Conservation (phyloP, 1,284 basidiomycete species). For the Sanghuangporus weigelae region DNA sequence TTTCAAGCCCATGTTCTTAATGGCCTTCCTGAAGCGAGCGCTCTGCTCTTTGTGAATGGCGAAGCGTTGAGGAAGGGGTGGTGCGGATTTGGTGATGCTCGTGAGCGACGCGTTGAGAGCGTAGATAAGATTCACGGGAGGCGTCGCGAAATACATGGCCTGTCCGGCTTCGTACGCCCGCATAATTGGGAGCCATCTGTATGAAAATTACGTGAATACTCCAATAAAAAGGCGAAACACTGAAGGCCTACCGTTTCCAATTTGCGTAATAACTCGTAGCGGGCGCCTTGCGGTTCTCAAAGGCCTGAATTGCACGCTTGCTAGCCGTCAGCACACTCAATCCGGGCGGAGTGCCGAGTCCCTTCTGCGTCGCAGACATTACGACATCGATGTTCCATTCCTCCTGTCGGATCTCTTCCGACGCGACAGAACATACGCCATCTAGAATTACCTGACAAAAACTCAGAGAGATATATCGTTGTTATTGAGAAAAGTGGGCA, state of each 20-base stretch:
- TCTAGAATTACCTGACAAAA: conserved; percentile 70
- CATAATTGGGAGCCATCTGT: conserved; percentile 91
- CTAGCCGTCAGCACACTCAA: conserved; percentile 84
- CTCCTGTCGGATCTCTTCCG: conserved; percentile 94
- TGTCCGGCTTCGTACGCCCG: conserved; percentile 75
- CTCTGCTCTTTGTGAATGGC: conserved; percentile 72
- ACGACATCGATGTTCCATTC: conserved; percentile 93
- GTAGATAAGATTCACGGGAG: conserved; percentile 91
- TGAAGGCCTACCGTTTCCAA: conserved; percentile 66
- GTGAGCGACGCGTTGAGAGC: conserved; percentile 81
- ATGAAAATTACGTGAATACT: too few species aligned
- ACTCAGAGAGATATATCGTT: conserved; percentile 3
- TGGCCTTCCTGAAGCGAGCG: conserved; percentile 68
- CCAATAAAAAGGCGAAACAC: not conserved
- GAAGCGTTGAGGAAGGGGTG: conserved; percentile 80
- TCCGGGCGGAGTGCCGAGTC: conserved; percentile 92
- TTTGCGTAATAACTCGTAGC: conserved; percentile 82
- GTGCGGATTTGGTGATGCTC: conserved; percentile 56
- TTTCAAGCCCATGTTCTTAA: conserved; percentile 67
- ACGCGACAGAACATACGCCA: conserved; percentile 93
- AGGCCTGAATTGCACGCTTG: conserved; percentile 70
- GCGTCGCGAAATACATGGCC: conserved; percentile 91
- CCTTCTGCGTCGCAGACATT: conserved; percentile 91
- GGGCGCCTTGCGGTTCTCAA: conserved; percentile 65
- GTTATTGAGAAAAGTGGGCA: conserved; percentile 18